Evolutionary conservation across 495 filamentous ascomycete species (phyloP).

Genomic region (Aspergillus baeticus): DNA sequence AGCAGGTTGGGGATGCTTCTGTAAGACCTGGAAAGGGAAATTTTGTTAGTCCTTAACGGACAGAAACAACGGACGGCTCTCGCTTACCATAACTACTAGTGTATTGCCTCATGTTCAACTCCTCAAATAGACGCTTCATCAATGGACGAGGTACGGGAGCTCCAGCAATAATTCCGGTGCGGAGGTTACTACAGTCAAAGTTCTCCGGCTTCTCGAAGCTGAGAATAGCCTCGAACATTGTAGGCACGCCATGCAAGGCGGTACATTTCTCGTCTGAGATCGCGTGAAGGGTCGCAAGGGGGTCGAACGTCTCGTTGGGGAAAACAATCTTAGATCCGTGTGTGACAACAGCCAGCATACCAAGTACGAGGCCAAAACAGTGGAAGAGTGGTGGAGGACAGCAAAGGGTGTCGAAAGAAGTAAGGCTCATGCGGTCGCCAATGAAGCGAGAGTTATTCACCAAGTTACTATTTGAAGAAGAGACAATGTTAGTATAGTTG

Average conservation of each 20-base stretch:
- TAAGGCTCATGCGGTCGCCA: constrained; percentile 65
- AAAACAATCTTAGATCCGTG: constrained; percentile 68
- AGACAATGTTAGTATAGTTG: constrained; percentile 4
- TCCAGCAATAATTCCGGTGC: constrained; percentile 70
- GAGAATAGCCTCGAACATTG: constrained; percentile 70
- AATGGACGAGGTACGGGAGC: constrained; percentile 62
- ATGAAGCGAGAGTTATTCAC: constrained; percentile 71
- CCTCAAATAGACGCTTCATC: constrained; percentile 60
- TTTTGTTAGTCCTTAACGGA: background rate
- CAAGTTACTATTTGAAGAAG: constrained; percentile 51
- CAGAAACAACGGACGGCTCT: background rate
- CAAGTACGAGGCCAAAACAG: constrained; percentile 72
- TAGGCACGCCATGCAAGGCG: constrained; percentile 68
- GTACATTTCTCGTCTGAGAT: constrained; percentile 65
- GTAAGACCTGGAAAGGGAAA: constrained; percentile 50
- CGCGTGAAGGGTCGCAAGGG: constrained; percentile 55
- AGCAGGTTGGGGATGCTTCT: constrained; percentile 68
- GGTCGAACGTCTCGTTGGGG: constrained; percentile 63
- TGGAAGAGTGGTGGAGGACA: constrained; percentile 73
- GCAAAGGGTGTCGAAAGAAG: constrained; percentile 61
- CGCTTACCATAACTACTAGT: constrained; percentile 63
- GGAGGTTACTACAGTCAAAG: constrained; percentile 48
- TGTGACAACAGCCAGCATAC: constrained; percentile 63
- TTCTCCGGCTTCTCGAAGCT: constrained; percentile 45
- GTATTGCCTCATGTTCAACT: constrained; percentile 66